These are phyloP conservation scores for Fonsecaea pedrosoi DNA, from an alignment of 2,329 filamentous ascomycete genomes.

Conservation along the genomic window DNA sequence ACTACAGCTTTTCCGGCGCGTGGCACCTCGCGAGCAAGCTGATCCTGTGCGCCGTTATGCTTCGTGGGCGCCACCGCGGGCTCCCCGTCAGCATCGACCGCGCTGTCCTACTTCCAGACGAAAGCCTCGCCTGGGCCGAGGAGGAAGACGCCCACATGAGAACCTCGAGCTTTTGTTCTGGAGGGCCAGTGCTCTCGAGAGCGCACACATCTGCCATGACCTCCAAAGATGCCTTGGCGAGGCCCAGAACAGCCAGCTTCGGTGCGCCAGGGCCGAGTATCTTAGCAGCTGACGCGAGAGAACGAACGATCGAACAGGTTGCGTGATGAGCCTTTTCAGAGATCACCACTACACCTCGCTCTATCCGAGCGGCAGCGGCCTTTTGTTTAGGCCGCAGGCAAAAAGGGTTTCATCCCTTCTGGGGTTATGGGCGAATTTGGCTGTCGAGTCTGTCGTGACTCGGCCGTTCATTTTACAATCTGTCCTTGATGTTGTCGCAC, in stretches of 20 bases:
- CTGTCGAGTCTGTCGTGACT: background rate
- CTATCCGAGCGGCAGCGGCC: background rate
- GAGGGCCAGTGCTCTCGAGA: background rate
- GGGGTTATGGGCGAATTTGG: background rate
- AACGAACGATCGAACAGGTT: background rate
- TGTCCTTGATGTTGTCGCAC: background rate
- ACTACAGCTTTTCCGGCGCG: slow-evolving; percentile 56
- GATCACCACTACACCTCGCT: background rate
- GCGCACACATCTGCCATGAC: slow-evolving; percentile 4
- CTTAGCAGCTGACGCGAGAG: background rate
- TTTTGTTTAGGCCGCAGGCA: background rate
- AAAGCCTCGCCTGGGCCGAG: slow-evolving; percentile 50
- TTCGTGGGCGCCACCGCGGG: slow-evolving; percentile 62
- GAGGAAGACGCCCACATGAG: slow-evolving; percentile 49
- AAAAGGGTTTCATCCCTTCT: background rate
- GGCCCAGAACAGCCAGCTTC: background rate
- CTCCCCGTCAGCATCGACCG: slow-evolving; percentile 63
- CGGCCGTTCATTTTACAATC: background rate
- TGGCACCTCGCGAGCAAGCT: slow-evolving; percentile 61
- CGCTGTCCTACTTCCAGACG: slow-evolving; percentile 50
- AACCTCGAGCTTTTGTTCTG: slow-evolving; percentile 11
- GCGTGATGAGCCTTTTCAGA: background rate
- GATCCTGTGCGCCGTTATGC: slow-evolving; percentile 62
- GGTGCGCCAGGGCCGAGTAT: slow-evolving; percentile 14
- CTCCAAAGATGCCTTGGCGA: background rate